phyloP scores from a whole-genome alignment of 768 basidiomycete genomes.

The Pisolithus microcarpus region DNA sequence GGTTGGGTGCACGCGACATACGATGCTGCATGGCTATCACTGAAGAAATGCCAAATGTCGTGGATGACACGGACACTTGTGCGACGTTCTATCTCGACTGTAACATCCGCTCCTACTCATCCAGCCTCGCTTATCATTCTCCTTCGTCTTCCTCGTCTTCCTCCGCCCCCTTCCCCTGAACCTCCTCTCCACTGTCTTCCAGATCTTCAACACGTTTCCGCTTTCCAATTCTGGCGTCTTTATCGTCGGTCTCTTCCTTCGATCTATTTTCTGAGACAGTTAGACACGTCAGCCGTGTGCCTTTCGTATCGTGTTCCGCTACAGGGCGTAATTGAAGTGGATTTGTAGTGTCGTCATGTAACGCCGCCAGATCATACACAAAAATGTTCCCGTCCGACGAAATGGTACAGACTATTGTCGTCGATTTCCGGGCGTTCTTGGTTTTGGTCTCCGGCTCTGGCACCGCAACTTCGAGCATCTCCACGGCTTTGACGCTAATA shows the following conservation, averaged over 20 bases:
- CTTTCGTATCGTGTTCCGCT: conserved; percentile 75
- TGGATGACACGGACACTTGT: too few relatives aligned
- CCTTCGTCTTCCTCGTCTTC: conserved; percentile 15
- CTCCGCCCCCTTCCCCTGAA: conserved; percentile 9
- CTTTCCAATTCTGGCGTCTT: conserved; percentile 21
- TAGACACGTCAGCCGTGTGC: conserved; percentile 75
- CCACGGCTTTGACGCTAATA: conserved; percentile 72
- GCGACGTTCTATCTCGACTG: too few relatives aligned
- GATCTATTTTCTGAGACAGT: conserved; percentile 48
- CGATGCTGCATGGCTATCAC: too few relatives aligned
- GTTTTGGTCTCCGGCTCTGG: conserved; percentile 26
- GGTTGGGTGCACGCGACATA: conserved; percentile 3
- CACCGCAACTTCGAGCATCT: conserved; percentile 55
- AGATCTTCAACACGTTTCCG: conserved; percentile 31
- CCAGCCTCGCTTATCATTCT: conserved; percentile 14
- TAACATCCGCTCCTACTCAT: neutral
- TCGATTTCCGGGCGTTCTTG: conserved; percentile 29
- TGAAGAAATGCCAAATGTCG: too few relatives aligned
- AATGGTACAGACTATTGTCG: conserved; percentile 64
- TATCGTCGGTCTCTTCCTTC: conserved; percentile 8
- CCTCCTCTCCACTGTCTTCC: conserved; percentile 29
- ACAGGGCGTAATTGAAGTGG: conserved; percentile 43
- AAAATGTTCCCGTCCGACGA: conserved; percentile 88
- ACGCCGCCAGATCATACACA: conserved; percentile 59
- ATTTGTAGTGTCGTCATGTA: conserved; percentile 30